These are phyloP conservation scores for Apiospora koreana DNA, from an alignment of 2,329 filamentous ascomycete species.

Conservation along the genomic window DNA sequence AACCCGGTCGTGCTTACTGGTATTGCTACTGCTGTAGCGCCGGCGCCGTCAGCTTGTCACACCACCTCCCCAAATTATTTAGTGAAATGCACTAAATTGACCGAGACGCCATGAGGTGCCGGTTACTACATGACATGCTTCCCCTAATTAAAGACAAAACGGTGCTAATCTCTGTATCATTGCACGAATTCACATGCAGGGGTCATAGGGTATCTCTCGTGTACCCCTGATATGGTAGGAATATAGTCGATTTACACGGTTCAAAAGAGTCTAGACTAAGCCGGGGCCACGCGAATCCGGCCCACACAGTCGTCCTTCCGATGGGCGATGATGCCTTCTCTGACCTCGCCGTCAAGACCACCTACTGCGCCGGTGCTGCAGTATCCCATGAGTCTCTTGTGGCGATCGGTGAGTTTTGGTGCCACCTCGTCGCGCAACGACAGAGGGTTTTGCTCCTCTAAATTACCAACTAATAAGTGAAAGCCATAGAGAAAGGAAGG, in stretches of 20 bases:
- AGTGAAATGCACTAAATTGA: background rate
- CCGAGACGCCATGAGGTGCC: background rate
- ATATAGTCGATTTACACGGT: too few relatives aligned
- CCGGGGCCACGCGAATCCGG: background rate
- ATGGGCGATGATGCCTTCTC: background rate
- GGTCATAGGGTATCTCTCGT: too few relatives aligned
- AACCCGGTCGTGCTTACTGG: background rate
- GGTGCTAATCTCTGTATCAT: too few relatives aligned
- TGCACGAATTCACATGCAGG: too few relatives aligned
- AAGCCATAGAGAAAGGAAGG: background rate
- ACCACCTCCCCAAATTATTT: background rate
- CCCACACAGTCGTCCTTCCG: background rate
- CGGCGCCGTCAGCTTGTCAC: background rate
- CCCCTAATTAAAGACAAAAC: too few relatives aligned
- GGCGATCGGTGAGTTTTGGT: slow-evolving; percentile 26
- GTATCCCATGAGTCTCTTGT: slow-evolving; percentile 15
- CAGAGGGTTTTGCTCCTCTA: slow-evolving; percentile 32
- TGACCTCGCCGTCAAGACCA: background rate
- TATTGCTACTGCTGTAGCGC: background rate
- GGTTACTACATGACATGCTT: too few relatives aligned
- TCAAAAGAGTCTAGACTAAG: background rate
- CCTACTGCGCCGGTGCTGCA: slow-evolving; percentile 1
- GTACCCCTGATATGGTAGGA: too few relatives aligned
- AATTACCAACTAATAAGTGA: background rate
- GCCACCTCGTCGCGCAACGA: slow-evolving; percentile 30